Base-by-base conservation (phyloP, 2,329 filamentous ascomycete genomes). In the Balansia obtecta region DNA sequence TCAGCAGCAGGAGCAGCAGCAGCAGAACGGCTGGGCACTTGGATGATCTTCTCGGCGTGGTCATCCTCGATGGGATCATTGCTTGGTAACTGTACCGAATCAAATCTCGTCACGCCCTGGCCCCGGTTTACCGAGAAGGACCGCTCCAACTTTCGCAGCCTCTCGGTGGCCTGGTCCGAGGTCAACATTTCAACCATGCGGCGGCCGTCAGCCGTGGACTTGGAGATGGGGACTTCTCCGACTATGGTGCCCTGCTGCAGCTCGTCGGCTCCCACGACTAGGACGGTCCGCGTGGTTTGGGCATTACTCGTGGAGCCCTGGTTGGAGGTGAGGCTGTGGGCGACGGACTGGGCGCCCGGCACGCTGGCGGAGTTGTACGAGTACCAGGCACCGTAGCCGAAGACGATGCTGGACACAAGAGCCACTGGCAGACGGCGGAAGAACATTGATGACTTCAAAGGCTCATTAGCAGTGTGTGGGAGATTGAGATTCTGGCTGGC, bases 41-140 rank as follows among this genome's bases (percentile, higher is more conserved):
- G 88, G 45, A 98, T 88, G 61, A 97, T 96, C 76, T 95, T 95
- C 71, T 98, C 93, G 48, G 90, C 87, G 63, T 98, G 93, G 63
- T 98, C 94, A 62, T 98, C 93, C 70, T 98, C 93, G 52, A 98
- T 98, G 0, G 93, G 93, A 60, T 95, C 88, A 66, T 98, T 98
- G 72, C 88, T 95, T 10, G 91, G 87, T 53, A 97, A 78, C 67
- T 98, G 93, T 22, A 93, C 89, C 9, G 96, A 74, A 67, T 98
- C 93, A 63, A 98, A 98, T 57, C 93, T 82, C 55, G 95, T 83
- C 39, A 98, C 91, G 38, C 93, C 93, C 64, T 88, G 80, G 13
- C 93, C 94, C 48, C 93, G 76, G 53, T 88, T 88, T 40, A 98
- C 88, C 10, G 89, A 73, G 68, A 90, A 97, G 32, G 90, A 96